Conservation (phyloP, 108 stramenopile genomes). For the Fragilariopsis cylindrus region DNA sequence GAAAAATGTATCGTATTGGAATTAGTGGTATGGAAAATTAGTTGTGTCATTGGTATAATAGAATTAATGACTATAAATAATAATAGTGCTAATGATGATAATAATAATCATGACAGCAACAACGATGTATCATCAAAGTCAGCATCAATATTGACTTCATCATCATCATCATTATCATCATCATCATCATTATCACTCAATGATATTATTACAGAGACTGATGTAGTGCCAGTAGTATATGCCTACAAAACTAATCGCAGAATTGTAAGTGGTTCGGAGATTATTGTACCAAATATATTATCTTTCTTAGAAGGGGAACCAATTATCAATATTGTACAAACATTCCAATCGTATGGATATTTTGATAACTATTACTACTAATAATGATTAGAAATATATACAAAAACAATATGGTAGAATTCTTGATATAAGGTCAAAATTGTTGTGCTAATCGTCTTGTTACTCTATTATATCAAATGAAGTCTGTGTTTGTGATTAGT, state of each 20-base stretch:
- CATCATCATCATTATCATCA: neutral
- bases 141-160: neutral
- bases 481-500: too few relatives aligned
- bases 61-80: too few relatives aligned
- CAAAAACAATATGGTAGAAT: too few relatives aligned
- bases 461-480: too few relatives aligned
- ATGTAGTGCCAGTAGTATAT: too few relatives aligned
- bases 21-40: conserved; percentile 56
- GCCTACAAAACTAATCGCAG: conserved; percentile 45
- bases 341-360: conserved; percentile 32
- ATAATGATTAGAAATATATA: too few relatives aligned
- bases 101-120: too few relatives aligned
- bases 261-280: conserved; percentile 58
- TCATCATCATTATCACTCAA: too few relatives aligned
- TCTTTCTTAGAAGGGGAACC: conserved; percentile 64
- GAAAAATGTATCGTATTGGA: conserved; percentile 50
- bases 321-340: conserved; percentile 31
- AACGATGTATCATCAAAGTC: neutral
- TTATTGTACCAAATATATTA: conserved; percentile 57
- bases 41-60: conserved; percentile 20
- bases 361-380: neutral
- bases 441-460: too few relatives aligned
- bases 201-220: neutral
- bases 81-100: too few relatives aligned
- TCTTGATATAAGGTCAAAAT: too few relatives aligned